Percentiles rank a stretch among this genome's conserved stretches.
Conservation (phyloP, 352 stramenopile species). For the Phytophthora idaei region DNA sequence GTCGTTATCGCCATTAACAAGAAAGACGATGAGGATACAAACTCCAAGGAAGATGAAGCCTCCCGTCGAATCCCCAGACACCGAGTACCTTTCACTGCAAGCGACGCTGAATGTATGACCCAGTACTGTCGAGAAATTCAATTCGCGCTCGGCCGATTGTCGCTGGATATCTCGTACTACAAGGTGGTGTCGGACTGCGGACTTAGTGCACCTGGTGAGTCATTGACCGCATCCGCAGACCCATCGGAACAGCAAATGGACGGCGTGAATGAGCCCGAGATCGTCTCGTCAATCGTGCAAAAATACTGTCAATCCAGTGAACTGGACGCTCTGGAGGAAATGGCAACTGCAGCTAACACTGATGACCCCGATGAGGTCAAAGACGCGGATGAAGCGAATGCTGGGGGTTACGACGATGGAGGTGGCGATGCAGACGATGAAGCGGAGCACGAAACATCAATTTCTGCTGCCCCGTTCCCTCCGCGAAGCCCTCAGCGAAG, state of each 20-base stretch:
- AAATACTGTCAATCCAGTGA: conserved; percentile 65
- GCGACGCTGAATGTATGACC: conserved; percentile 50
- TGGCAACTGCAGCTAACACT: conserved; percentile 22
- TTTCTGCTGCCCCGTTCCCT: conserved; percentile 22
- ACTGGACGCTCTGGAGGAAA: conserved; percentile 44
- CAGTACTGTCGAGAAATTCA: conserved; percentile 74
- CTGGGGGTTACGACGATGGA: conserved; percentile 9
- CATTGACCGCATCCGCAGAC: conserved; percentile 9
- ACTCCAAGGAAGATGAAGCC: conserved; percentile 15
- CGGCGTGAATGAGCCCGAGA: conserved; percentile 54
- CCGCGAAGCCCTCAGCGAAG: conserved; percentile 20
- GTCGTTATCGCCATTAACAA: conserved; percentile 91
- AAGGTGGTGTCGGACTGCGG: conserved; percentile 64
- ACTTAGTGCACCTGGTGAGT: conserved; percentile 24
- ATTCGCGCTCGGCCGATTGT: conserved; percentile 62
- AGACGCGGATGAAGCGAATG: conserved; percentile 18
- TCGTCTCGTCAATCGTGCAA: conserved; percentile 66
- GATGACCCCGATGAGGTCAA: conserved; percentile 36
- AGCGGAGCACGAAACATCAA: conserved; percentile 10
- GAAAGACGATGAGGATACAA: conserved; percentile 31
- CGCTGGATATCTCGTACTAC: conserved; percentile 74
- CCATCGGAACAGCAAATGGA: conserved; percentile 13
- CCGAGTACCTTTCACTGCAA: conserved; percentile 56
- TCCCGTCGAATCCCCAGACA: conserved; percentile 1
- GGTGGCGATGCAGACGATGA: conserved; percentile 11